Conservation (phyloP, 2,329 filamentous ascomycete species). For the Aspergillus nomiae region DNA sequence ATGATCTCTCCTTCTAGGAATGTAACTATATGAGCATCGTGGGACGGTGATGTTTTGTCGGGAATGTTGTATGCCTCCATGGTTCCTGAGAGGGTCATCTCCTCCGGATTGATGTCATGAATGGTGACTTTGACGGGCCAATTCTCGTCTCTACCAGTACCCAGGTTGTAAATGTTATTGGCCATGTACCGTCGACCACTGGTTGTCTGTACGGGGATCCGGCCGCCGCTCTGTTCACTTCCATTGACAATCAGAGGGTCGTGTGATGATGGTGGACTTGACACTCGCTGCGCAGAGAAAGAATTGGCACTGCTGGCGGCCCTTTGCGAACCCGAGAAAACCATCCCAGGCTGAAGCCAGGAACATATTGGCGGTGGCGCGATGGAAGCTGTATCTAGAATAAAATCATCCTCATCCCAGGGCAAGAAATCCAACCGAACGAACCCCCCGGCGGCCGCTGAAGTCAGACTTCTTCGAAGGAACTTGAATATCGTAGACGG, state of each 20-base stretch:
- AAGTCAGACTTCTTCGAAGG: slow-evolving; percentile 57
- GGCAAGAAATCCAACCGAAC: slow-evolving; percentile 55
- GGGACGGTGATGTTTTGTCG: slow-evolving; percentile 47
- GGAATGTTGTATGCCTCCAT: slow-evolving; percentile 73
- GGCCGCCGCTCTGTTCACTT: slow-evolving; percentile 29
- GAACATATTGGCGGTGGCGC: slow-evolving; percentile 57
- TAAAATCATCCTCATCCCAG: slow-evolving; percentile 58
- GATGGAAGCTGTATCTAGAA: slow-evolving; percentile 57
- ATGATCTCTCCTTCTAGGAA: slow-evolving; percentile 71
- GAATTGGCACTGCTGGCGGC: slow-evolving; percentile 44
- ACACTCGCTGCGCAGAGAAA: slow-evolving; percentile 32
- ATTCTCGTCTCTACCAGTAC: slow-evolving; percentile 52
- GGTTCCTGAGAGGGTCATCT: slow-evolving; percentile 65
- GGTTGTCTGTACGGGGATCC: slow-evolving; percentile 40
- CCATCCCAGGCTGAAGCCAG: slow-evolving; percentile 63
- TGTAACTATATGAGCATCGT: slow-evolving; percentile 59
- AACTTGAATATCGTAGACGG: slow-evolving; percentile 56
- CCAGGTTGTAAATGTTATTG: slow-evolving; percentile 27
- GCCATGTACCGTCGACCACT: slow-evolving; percentile 40
- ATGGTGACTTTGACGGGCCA: slow-evolving; percentile 71
- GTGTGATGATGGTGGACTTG: slow-evolving; percentile 26
- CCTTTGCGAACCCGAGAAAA: slow-evolving; percentile 64
- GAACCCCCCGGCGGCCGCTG: slow-evolving; percentile 57
- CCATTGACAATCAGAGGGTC: slow-evolving; percentile 41
- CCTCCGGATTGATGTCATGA: slow-evolving; percentile 61